These are phyloP conservation scores for Boletus sp. DNA, from an alignment of 1,284 basidiomycete genomes.

Conservation along the genomic window DNA sequence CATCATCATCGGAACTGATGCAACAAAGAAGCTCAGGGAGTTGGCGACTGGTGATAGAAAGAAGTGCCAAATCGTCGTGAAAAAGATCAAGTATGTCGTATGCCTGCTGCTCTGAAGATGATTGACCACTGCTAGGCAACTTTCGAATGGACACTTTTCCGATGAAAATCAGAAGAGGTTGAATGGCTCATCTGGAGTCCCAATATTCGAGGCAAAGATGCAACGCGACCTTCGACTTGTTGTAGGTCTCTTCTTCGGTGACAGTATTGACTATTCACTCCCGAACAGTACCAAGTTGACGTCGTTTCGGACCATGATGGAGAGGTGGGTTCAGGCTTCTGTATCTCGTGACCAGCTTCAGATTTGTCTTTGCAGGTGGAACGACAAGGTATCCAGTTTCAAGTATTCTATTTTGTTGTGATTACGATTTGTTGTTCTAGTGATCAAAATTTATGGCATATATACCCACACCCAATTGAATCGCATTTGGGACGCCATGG, in stretches of 20 bases:
- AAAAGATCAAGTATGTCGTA: slow-evolving; percentile 58
- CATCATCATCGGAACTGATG: slow-evolving; percentile 51
- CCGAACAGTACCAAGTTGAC: slow-evolving; percentile 63
- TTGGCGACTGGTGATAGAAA: slow-evolving; percentile 45
- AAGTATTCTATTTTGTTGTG: not conserved
- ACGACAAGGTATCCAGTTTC: slow-evolving; percentile 49
- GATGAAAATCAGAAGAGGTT: slow-evolving; percentile 70
- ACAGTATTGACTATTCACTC: not conserved
- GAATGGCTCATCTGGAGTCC: slow-evolving; percentile 53
- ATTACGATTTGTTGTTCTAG: slow-evolving; percentile 37
- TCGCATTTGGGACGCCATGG: slow-evolving; percentile 61
- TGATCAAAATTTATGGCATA: slow-evolving; percentile 63
- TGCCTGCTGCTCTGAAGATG: not conserved
- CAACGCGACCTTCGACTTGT: slow-evolving; percentile 61
- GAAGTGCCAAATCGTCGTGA: slow-evolving; percentile 52
- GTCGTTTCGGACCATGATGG: slow-evolving; percentile 55
- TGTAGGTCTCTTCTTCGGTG: slow-evolving; percentile 42
- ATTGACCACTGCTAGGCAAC: slow-evolving; percentile 47
- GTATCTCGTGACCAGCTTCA: not conserved
- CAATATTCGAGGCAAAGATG: slow-evolving; percentile 73
- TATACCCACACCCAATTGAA: slow-evolving; percentile 64
- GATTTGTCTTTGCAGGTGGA: slow-evolving; percentile 45
- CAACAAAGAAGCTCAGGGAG: slow-evolving; percentile 48
- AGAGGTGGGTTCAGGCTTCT: slow-evolving; percentile 42
- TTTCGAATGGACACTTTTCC: slow-evolving; percentile 70